Percentiles rank a stretch among this genome's conserved stretches.
Evolutionary conservation across 2,329 filamentous ascomycete genomes (phyloP).

Genomic region (Aspergillus caelatus): DNA sequence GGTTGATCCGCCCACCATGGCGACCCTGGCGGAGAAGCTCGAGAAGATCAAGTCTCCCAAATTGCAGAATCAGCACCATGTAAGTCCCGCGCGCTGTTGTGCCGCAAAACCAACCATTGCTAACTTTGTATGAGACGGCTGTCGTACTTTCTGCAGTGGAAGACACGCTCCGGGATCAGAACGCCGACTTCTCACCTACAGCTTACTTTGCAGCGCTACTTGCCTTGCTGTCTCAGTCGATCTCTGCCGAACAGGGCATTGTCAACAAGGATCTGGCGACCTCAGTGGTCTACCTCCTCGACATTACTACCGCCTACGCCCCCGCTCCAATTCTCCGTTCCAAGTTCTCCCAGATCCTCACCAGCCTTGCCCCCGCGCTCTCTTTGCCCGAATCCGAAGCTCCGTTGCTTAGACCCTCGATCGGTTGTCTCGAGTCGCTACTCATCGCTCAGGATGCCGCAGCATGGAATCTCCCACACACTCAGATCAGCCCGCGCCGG

Average conservation of each 20-base stretch:
- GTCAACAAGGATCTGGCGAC: constrained; percentile 81
- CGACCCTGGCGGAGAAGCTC: constrained; percentile 82
- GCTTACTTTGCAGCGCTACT: constrained; percentile 96
- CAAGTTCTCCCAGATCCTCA: constrained; percentile 93
- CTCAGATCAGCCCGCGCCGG: constrained; percentile 80
- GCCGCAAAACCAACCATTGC: constrained; percentile 5
- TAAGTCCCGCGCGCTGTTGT: constrained; percentile 43
- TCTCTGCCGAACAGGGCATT: constrained; percentile 62
- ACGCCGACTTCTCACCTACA: constrained; percentile 79
- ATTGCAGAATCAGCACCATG: constrained; percentile 92
- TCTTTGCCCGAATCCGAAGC: constrained; percentile 81
- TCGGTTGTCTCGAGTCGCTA: constrained; percentile 91
- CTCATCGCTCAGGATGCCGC: constrained; percentile 83
- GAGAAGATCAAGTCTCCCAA: constrained; percentile 97
- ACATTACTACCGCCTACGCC: constrained; percentile 82
- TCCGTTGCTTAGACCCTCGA: constrained; percentile 80
- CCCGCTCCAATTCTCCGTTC: constrained; percentile 85
- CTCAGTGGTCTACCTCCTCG: constrained; percentile 92
- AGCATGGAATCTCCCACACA: constrained; percentile 84
- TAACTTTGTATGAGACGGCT: constrained; percentile 44
- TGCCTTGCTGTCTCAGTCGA: constrained; percentile 78
- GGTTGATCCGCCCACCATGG: constrained; percentile 45
- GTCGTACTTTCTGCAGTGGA: constrained; percentile 90
- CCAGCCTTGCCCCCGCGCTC: constrained; percentile 80
- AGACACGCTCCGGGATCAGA: constrained; percentile 86